These are phyloP conservation scores for Cronartium quercuum DNA, from an alignment of 1,284 basidiomycete species.

Conservation along the genomic window DNA sequence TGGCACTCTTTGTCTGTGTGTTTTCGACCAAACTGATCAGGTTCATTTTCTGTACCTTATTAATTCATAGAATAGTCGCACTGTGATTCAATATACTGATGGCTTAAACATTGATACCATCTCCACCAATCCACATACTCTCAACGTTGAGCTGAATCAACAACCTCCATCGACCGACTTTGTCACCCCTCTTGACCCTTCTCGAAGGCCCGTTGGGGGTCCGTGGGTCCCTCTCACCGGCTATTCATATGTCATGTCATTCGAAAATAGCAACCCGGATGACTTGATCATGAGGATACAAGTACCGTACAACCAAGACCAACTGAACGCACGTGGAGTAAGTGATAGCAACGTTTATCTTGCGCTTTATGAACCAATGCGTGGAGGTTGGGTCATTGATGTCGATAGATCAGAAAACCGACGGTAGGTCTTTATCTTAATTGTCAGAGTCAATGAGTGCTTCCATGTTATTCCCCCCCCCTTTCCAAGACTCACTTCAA, in stretches of 20 bases:
- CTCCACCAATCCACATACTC: neutral
- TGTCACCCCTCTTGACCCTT: conserved; percentile 25
- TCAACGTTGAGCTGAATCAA: conserved; percentile 1
- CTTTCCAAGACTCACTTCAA: neutral
- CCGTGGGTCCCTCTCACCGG: conserved; percentile 6
- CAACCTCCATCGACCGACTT: conserved; percentile 16
- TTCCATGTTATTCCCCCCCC: neutral
- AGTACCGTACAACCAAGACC: conserved; percentile 5
- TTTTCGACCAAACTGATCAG: neutral
- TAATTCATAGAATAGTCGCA: neutral
- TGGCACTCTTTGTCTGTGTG: neutral
- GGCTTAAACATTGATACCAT: neutral
- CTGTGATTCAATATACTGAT: neutral
- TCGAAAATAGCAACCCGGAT: conserved; percentile 20
- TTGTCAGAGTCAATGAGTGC: neutral
- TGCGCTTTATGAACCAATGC: conserved; percentile 14
- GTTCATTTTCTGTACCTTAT: neutral
- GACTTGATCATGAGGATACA: conserved; percentile 19
- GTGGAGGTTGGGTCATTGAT: conserved; percentile 30
- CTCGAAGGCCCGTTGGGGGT: neutral
- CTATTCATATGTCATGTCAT: conserved; percentile 21
- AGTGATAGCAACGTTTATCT: conserved; percentile 23
- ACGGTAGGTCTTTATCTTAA: neutral
- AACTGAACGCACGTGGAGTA: neutral
- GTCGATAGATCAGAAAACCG: conserved; percentile 14